These are phyloP conservation scores for Flaveria sonorensis DNA, from an alignment of 129 eudicot species.

Conservation along the genomic window DNA sequence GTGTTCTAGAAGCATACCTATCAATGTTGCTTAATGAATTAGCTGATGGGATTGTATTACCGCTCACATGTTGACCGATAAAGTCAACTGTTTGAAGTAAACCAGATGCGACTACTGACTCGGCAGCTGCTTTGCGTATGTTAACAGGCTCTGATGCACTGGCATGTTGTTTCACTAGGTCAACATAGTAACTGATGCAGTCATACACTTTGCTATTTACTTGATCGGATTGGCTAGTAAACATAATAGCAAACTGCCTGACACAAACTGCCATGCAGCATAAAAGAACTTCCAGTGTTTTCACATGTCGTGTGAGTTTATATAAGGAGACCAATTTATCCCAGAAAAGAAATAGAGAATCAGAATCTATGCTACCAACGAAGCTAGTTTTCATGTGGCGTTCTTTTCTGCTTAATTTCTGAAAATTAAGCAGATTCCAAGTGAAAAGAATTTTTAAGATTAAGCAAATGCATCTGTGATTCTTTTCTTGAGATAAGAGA, in stretches of 20 bases:
- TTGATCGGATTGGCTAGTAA: constrained; percentile 39
- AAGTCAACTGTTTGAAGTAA: constrained; percentile 64
- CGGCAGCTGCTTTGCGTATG: constrained; percentile 90
- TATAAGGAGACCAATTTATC: constrained; percentile 55
- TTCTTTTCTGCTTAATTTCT: constrained; percentile 27
- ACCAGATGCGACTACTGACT: constrained; percentile 84
- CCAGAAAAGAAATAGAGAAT: constrained; percentile 67
- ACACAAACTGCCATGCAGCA: constrained; percentile 89
- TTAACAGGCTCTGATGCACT: constrained; percentile 84
- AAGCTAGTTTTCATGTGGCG: constrained; percentile 32
- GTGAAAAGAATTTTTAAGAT: constrained; percentile 70
- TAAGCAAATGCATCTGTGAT: constrained; percentile 75
- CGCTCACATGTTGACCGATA: constrained; percentile 49
- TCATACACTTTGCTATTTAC: constrained; percentile 40
- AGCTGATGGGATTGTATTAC: constrained; percentile 27
- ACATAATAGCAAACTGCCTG: constrained; percentile 53
- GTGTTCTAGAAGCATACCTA: constrained; percentile 54
- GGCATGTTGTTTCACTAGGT: constrained; percentile 54
- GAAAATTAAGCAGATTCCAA: constrained; percentile 63
- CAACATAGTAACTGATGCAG: constrained; percentile 56
- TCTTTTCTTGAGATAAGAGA: constrained; percentile 57
- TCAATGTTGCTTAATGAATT: constrained; percentile 24
- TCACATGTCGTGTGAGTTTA: constrained; percentile 62
- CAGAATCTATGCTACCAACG: constrained; percentile 50
- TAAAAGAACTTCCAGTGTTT: constrained; percentile 65